Evolutionary conservation across 306 rosid genomes (phyloP).

Genomic region (Quercus agrifolia): DNA sequence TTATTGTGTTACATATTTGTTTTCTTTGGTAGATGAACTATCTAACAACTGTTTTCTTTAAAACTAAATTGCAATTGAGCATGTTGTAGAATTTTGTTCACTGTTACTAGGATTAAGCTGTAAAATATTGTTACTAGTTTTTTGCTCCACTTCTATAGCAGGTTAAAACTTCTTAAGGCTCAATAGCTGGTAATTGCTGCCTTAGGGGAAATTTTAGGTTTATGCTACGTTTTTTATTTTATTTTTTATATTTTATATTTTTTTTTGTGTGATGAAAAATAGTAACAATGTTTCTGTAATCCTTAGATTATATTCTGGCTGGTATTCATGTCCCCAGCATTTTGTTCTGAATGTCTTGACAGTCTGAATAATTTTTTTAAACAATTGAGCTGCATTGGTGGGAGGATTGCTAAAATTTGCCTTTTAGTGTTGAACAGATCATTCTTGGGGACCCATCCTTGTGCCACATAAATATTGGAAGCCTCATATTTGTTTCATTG

Average conservation of each 20-base stretch:
- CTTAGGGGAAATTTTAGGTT: neutral
- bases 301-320: neutral
- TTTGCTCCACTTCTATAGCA: neutral
- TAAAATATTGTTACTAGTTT: neutral
- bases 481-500: neutral
- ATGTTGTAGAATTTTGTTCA: neutral
- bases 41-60: neutral
- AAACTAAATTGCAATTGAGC: neutral
- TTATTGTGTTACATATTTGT: neutral
- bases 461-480: neutral
- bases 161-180: neutral
- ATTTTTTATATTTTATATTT: too few relatives aligned
- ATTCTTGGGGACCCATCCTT: neutral
- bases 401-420: too few relatives aligned
- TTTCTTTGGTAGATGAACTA: neutral
- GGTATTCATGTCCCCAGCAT: neutral
- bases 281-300: neutral
- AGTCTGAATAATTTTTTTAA: neutral
- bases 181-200: neutral
- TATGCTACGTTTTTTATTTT: neutral
- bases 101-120: neutral
- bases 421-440: too few relatives aligned
- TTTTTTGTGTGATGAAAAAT: too few relatives aligned
- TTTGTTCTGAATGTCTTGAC: neutral
- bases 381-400: neutral